Evolutionary conservation across 371 early-diverging fungal genomes (phyloP), one percentile per base, ranked within the genome.

Genomic region (Mucor racemosus): DNA sequence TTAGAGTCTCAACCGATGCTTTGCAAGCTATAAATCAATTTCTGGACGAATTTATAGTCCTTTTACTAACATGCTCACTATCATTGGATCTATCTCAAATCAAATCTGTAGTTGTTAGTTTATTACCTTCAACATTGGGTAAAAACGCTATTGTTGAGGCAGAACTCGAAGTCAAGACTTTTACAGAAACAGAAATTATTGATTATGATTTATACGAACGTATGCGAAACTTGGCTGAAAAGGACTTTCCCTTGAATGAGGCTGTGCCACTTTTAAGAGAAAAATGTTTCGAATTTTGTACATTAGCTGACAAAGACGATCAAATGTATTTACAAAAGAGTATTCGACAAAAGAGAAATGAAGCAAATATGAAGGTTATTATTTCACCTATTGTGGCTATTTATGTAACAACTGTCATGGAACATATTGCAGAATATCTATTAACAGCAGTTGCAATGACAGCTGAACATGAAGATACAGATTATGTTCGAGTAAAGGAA

Each of bases 61-160:
- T 82, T 34, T 60, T 89, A 38, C 46, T 89, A 19, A 77, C 81
- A 19, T 75, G 79, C 8, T 82, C 85, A 14, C 74, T 80, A n/a
- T 86, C 87, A 0, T 71, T 87, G 7, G 89, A 87, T 34, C 70
- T 86, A 17, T 77, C 76, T 15, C 80, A 81, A 15, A 87, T 89
- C 57, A 89, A 89, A 69, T 60, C 80, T 0, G 75, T 84, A 3
- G 82, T 86, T 4, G 77, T 81, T 40, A 77, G 76, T 53, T 66
- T 84, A 7, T 66, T 89, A 40, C 87, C 89, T 0, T 84, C 87
- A 4, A 82, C 80, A 10, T 74, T 89, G 1, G 89, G 89, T 9
- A 89, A 87, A 67, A 86, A 87, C 67, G 86, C 89, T 10, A 85
- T 89, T 63, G 85, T 86, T n/a, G 89, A 89, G 68, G 88, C 89